A percentile compares a stretch with the other conserved stretches of the same genome.
phyloP scores from a whole-genome alignment of 169 alveolate genomes.

The Theileria parva region DNA sequence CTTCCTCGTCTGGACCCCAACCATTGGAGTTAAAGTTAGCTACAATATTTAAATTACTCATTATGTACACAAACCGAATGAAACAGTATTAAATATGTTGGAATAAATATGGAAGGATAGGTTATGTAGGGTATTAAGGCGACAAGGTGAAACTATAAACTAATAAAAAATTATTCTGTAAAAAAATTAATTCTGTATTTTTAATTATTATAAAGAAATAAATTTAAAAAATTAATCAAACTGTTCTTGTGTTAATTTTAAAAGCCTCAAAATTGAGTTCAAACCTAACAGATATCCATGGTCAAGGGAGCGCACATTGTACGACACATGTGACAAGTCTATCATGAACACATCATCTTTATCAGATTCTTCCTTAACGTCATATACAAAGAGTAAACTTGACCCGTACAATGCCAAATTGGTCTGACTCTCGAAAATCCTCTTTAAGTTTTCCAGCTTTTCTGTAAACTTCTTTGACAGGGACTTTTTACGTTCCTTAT shows the following conservation, averaged over 20 bases:
- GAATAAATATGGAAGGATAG: background rate
- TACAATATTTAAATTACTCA: conserved; percentile 23
- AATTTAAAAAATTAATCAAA: background rate
- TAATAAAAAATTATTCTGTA: background rate
- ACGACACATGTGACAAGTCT: conserved; percentile 73
- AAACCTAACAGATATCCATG: conserved; percentile 69
- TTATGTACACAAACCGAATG: background rate
- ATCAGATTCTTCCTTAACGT: conserved; percentile 51
- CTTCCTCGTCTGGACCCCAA: conserved; percentile 79
- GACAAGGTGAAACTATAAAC: background rate
- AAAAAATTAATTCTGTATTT: background rate
- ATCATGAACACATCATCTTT: conserved; percentile 59
- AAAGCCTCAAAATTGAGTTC: conserved; percentile 11
- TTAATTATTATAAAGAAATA: background rate
- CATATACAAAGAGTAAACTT: conserved; percentile 70
- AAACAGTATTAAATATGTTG: background rate
- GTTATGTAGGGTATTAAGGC: conserved; percentile 12
- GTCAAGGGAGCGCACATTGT: conserved; percentile 54
- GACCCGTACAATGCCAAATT: conserved; percentile 72
- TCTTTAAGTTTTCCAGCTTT: conserved; percentile 42
- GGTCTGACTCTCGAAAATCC: conserved; percentile 62
- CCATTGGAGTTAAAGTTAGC: conserved; percentile 45
- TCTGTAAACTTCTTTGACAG: conserved; percentile 51
- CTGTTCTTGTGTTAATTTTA: conserved; percentile 14
- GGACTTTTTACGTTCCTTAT: conserved; percentile 26